phyloP scores from a whole-genome alignment of 805 yeast genomes.

The Priceomyces carsonii region DNA sequence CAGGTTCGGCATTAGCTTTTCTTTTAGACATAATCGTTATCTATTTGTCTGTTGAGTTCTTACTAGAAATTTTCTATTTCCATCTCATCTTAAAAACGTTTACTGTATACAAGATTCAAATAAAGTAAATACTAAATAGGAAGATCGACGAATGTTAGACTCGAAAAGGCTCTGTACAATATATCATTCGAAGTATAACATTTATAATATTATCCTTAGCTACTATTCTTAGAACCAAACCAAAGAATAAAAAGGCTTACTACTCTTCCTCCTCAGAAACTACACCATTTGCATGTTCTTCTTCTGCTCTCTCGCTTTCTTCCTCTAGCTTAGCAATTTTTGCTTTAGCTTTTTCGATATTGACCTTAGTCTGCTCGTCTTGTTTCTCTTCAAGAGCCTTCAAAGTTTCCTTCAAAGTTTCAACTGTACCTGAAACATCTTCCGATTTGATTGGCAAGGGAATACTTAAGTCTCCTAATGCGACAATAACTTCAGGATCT shows the following conservation, averaged over 20 bases:
- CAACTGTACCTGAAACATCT: conserved; percentile 65
- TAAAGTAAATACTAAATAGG: too few species aligned
- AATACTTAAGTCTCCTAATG: conserved; percentile 73
- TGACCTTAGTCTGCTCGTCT: conserved; percentile 76
- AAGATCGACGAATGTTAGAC: too few species aligned
- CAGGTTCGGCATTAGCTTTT: conserved; percentile 17
- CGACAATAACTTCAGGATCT: conserved; percentile 77
- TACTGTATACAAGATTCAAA: not conserved
- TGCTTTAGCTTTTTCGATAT: conserved; percentile 74
- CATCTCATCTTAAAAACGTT: conserved; percentile 3
- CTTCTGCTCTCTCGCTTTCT: conserved; percentile 35
- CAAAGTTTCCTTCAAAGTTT: conserved; percentile 70
- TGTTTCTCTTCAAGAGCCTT: conserved; percentile 67
- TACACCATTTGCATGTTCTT: conserved; percentile 22
- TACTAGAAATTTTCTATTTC: not conserved
- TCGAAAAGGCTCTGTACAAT: too few species aligned
- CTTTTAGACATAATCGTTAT: conserved; percentile 21
- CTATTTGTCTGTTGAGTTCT: conserved; percentile 2
- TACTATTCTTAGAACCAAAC: too few species aligned
- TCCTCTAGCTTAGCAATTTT: conserved; percentile 70
- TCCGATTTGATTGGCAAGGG: conserved; percentile 76
- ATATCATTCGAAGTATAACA: too few species aligned
- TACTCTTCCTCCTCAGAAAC: conserved; percentile 10
- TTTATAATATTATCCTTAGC: too few species aligned
- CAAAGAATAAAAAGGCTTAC: too few species aligned